Evolutionary conservation across 176 grass and related monocot genomes (phyloP).

Genomic region (Paspalum vaginatum): DNA sequence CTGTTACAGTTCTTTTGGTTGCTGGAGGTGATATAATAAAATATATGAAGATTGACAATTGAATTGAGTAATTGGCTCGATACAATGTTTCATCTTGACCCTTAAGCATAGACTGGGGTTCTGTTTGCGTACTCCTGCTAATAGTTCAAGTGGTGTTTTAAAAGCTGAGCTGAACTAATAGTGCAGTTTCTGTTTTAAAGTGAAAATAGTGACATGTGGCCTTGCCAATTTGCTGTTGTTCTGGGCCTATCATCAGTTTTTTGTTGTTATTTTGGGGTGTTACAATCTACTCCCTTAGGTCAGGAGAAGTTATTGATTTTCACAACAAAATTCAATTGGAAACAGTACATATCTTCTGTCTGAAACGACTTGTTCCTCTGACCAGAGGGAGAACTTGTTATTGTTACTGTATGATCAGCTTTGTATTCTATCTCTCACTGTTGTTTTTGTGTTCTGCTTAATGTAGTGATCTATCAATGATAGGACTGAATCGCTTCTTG

Average conservation of each 20-base stretch:
- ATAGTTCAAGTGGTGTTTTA: conserved; percentile 22
- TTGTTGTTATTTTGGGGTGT: conserved; percentile 2
- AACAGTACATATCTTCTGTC: too few species aligned
- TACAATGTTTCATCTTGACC: conserved; percentile 23
- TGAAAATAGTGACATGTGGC: conserved; percentile 6
- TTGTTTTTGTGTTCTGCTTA: conserved; percentile 24
- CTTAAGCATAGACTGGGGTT: conserved; percentile 3
- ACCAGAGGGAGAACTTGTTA: conserved; percentile 10
- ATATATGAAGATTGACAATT: conserved; percentile 4
- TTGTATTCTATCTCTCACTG: conserved; percentile 2
- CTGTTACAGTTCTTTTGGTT: not conserved
- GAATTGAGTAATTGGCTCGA: not conserved
- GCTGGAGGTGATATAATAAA: not conserved
- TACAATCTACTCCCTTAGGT: not conserved
- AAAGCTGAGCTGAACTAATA: conserved; percentile 10
- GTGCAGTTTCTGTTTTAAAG: conserved; percentile 19
- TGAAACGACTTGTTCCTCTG: too few species aligned
- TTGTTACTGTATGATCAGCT: not conserved
- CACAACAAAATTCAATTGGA: too few species aligned
- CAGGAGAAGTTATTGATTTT: too few species aligned
- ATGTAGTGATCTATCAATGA: conserved; percentile 23
- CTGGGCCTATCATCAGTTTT: conserved; percentile 24
- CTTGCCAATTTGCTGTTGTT: conserved; percentile 25
- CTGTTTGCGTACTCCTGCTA: not conserved
- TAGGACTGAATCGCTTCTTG: conserved; percentile 33